Base-by-base conservation (phyloP, 2,329 filamentous ascomycete species). In the Aspergillus versicolor region DNA sequence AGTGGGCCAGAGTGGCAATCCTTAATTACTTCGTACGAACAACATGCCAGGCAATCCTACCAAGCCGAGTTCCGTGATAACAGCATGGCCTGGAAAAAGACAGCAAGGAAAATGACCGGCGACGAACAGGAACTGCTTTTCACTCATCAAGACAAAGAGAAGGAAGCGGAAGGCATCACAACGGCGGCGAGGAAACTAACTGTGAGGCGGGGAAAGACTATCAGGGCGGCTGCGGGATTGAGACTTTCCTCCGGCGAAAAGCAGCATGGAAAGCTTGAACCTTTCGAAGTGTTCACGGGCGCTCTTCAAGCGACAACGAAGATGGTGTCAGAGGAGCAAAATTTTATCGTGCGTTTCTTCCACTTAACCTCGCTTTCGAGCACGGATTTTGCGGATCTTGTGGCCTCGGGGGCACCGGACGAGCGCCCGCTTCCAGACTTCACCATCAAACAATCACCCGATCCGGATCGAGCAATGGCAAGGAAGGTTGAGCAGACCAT, bases 321-420 rank as follows among this genome's bases (percentile, higher is more conserved):
- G 5, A 82, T 96, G 55, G 87, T 97, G 57, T 88, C 91, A 65
- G 92, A 93, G 72, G 94, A 99, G 75, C 93, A 99, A 72, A 97
- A 97, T 70, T 99, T 97, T 70, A 81, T 97, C 48, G 87, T 96
- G n/a, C 91, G 96, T 65, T 94, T 97, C 73, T 97, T 97, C 82
- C 93, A 97, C 66, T 86, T 94, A 24, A 90, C 89, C n/a, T 95
- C 91, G 2, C 81, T 93, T 27, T 88, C 92, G 66, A 88, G 86
- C 37, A 76, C 84, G 15, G 92, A 97, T 69, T 97, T 97, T 69
- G 82, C 89, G 1, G 94, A 97, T 63, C 83, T 88, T 3, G 88
- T 97, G 17, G 80, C 83, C 19, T 81, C 84, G 2, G 80, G 81
- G 2, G 77, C 82, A 22, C 91, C 92, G 6, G 83, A 86, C 42